These are phyloP conservation scores for Aspergillus versicolor DNA, from an alignment of 2,329 filamentous ascomycete species.

Conservation along the genomic window DNA sequence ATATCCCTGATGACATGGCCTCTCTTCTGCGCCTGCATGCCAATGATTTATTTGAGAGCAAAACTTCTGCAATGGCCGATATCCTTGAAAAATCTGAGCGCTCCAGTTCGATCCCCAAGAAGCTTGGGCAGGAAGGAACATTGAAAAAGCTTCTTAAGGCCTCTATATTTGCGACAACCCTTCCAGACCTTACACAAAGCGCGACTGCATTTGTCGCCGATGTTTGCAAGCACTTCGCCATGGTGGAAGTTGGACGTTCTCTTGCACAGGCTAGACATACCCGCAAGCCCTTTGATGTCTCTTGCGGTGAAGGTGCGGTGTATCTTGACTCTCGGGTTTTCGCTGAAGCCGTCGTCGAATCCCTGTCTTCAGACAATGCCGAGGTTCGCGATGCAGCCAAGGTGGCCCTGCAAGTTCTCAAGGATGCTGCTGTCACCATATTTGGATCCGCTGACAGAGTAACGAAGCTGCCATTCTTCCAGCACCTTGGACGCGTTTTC, in stretches of 20 bases:
- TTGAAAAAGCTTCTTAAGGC: constrained; percentile 88
- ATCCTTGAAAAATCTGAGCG: constrained; percentile 74
- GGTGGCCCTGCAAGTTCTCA: constrained; percentile 72
- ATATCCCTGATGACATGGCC: constrained; percentile 83
- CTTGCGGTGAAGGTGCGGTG: constrained; percentile 81
- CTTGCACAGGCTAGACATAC: constrained; percentile 76
- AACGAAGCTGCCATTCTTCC: constrained; percentile 79
- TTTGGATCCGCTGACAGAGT: constrained; percentile 73
- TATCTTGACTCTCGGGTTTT: constrained; percentile 84
- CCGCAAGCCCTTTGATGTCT: constrained; percentile 77
- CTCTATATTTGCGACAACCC: constrained; percentile 77
- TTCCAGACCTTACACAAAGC: constrained; percentile 75
- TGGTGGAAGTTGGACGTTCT: constrained; percentile 85
- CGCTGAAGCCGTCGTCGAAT: constrained; percentile 86
- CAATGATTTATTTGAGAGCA: constrained; percentile 75
- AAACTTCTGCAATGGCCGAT: constrained; percentile 67
- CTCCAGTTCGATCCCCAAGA: constrained; percentile 81
- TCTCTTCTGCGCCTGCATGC: constrained; percentile 83
- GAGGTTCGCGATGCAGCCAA: constrained; percentile 81
- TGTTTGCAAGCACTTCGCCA: constrained; percentile 83
- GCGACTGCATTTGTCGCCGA: constrained; percentile 74
- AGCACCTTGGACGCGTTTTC: constrained; percentile 76
- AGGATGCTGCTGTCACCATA: constrained; percentile 72
- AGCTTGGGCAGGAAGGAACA: constrained; percentile 75
- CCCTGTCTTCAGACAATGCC: constrained; percentile 78